Evolutionary conservation across 352 stramenopile species (phyloP).

Genomic region (Globisporangium mamillatum): DNA sequence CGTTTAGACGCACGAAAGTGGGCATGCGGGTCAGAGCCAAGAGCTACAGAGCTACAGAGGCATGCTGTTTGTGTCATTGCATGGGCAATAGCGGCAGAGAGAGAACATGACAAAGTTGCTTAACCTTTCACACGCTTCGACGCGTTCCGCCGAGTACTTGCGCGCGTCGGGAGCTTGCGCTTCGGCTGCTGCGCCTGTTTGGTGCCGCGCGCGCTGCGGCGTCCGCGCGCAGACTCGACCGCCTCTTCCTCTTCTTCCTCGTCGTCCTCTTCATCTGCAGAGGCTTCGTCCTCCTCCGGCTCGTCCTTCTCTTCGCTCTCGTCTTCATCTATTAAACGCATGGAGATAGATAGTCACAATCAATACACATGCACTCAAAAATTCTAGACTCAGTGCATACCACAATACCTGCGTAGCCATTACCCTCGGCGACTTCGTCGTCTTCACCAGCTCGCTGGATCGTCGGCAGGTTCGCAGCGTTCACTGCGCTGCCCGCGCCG

Average conservation of each 20-base stretch:
- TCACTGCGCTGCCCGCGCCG: background rate
- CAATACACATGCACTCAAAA: background rate
- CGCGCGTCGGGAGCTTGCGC: conserved; percentile 17
- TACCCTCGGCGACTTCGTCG: conserved; percentile 6
- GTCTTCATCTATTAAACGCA: conserved; percentile 21
- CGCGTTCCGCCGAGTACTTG: conserved; percentile 27
- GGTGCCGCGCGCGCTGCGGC: conserved; percentile 24
- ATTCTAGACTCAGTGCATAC: background rate
- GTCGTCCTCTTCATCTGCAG: conserved; percentile 29
- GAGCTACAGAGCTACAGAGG: conserved; percentile 6
- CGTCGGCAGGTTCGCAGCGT: conserved; percentile 8
- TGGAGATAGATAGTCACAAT: background rate
- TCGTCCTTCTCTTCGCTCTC: conserved; percentile 41
- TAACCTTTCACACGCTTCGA: conserved; percentile 66
- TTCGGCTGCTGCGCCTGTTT: conserved; percentile 21
- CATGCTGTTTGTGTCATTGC: background rate
- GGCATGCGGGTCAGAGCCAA: background rate
- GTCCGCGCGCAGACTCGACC: conserved; percentile 20
- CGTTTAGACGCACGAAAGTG: background rate
- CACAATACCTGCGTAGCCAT: conserved; percentile 16
- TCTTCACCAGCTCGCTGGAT: conserved; percentile 12
- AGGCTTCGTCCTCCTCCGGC: conserved; percentile 18
- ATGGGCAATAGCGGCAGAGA: background rate
- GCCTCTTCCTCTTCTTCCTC: conserved; percentile 30
- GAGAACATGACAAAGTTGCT: conserved; percentile 16